Evolutionary conservation across 352 stramenopile species (phyloP), one percentile per base, ranked within the genome.

Genomic region (Phytophthora pisi): DNA sequence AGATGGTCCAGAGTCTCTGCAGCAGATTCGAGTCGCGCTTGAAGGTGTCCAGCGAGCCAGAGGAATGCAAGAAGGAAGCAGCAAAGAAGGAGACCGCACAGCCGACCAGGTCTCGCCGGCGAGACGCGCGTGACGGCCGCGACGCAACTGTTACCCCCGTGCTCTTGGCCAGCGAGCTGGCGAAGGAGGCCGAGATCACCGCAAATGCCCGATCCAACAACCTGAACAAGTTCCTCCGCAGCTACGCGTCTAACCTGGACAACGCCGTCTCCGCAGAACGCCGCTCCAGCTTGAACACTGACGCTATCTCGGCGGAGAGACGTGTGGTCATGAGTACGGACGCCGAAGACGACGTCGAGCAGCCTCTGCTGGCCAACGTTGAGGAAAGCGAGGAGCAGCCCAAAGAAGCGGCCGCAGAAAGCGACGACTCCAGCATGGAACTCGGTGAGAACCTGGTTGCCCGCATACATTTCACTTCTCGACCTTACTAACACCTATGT

Each of bases 181-280:
- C 52, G 18, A 69, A 60, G 11, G 58, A 76, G 28, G 36, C 47
- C 0, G 50, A 71, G 8, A 57, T 77, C 54, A 71, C 61, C 3
- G 24, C 30, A 18, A 65, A 57, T 16, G 51, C 61, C 2, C 82
- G 81, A 51, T 79, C 79, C 0, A 88, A 87, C 74, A 89, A 89
- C 36, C 63, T 92, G 13, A 88, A 82, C 47, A 84, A 84, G 15
- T 92, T 92, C 60, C 62, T 90, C 18, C 74, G 80, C 28, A 81
- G 83, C 20, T 92, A 81, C 53, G 79, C 80, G 13, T 89, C 81
- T 5, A 92, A 92, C 61, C 64, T 92, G 18, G 84, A 90, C 31
- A 75, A 73, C 24, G 65, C 65, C 6, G 58, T 73, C 11, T 61
- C 64, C 9, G 47, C 47, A 1, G 54, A 71, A 45, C 43, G 58